Conservation (phyloP, 441 rosid genomes). For the Arabidopsis lyrata region DNA sequence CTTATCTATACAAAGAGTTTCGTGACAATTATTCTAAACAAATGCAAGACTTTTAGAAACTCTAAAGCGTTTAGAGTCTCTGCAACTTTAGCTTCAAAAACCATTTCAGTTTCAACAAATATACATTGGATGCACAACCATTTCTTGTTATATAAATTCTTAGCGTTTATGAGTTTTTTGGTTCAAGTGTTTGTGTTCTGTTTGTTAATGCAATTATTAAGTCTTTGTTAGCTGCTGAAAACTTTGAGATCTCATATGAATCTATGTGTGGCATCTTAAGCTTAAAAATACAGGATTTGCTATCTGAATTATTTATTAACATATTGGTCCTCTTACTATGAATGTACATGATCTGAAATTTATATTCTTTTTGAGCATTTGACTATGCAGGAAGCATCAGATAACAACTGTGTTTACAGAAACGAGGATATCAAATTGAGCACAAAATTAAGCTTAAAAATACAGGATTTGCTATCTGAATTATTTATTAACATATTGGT, state of each 20-base stretch:
- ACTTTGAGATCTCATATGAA: not conserved
- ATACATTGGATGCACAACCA: not conserved
- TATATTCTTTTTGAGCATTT: not conserved
- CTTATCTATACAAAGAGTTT: no score
- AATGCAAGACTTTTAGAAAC: no score
- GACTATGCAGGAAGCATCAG: constrained; percentile 75
- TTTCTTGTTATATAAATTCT: not conserved
- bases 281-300: not conserved
- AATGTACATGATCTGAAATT: not conserved
- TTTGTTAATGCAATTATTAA: not conserved
- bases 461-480: not conserved
- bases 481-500: not conserved
- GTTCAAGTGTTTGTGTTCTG: not conserved
- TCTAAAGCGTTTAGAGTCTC: no score
- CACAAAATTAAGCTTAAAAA: not conserved
- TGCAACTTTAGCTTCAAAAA: no score
- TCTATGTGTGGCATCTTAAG: not conserved
- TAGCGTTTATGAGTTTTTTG: not conserved
- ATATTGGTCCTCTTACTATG: not conserved
- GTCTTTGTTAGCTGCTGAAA: constrained; percentile 3
- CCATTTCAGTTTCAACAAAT: not conserved
- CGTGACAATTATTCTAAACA: no score
- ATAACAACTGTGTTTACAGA: constrained; percentile 82
- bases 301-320: not conserved
- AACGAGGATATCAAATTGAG: constrained; percentile 59